Conservation (phyloP, 306 rosid species). For the Vigna mungo region DNA sequence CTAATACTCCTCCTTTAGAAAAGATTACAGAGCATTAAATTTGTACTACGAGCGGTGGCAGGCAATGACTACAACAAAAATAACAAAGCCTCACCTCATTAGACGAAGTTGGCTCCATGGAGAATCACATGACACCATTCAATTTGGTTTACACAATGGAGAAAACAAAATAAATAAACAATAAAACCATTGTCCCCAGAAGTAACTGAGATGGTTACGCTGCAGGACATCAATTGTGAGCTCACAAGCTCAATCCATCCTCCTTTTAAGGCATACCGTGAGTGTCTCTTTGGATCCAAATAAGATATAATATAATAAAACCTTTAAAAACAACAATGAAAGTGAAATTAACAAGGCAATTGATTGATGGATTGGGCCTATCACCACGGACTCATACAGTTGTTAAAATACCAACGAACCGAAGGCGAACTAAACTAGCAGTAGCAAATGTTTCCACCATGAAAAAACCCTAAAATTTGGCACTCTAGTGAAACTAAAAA, state of each 20-base stretch:
- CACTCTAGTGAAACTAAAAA: conserved; percentile 3
- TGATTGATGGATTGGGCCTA: conserved; percentile 6
- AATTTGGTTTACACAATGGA: not conserved
- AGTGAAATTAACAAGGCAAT: conserved; percentile 7
- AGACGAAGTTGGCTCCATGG: not conserved
- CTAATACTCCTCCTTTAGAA: not conserved
- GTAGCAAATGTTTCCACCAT: not conserved
- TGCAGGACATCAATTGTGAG: conserved; percentile 11
- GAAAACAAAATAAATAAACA: not conserved
- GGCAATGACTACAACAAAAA: not conserved
- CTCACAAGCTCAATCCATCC: not conserved
- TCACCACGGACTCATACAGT: not conserved
- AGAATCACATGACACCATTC: not conserved
- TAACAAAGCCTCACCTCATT: too few relatives aligned
- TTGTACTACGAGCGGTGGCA: not conserved
- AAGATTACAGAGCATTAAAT: not conserved
- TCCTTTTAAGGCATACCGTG: not conserved
- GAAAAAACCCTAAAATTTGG: conserved; percentile 21
- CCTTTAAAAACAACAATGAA: not conserved
- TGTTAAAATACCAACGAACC: not conserved
- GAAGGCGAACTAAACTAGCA: conserved; percentile 12
- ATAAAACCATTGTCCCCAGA: not conserved
- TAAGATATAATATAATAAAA: not conserved
- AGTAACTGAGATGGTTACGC: not conserved
- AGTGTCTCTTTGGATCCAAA: not conserved